Evolutionary conservation across 1,284 basidiomycete genomes (phyloP).

Genomic region (Heliocybe sulcata): DNA sequence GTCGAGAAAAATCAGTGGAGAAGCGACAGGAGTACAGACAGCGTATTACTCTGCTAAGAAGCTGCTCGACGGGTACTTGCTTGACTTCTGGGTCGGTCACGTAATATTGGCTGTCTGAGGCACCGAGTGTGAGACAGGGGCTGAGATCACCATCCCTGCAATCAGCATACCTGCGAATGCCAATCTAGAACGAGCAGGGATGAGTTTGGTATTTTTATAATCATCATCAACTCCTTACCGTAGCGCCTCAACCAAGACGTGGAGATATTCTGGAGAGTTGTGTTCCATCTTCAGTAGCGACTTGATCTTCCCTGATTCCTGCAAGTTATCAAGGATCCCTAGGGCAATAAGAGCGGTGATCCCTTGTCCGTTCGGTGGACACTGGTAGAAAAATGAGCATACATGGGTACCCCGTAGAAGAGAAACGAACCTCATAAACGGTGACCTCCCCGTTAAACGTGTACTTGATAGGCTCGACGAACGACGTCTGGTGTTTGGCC

Average conservation of each 20-base stretch:
- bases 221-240: too few relatives aligned
- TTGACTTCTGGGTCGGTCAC: constrained; percentile 81
- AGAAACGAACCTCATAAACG: constrained; percentile 63
- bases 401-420: constrained; percentile 1
- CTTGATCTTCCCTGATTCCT: constrained; percentile 65
- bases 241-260: constrained; percentile 80
- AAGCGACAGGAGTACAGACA: constrained; percentile 21
- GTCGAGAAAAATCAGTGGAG: not conserved
- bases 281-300: constrained; percentile 77
- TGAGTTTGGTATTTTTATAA: too few relatives aligned
- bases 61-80: constrained; percentile 68
- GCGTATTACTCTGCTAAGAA: constrained; percentile 68
- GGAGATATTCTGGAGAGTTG: constrained; percentile 85
- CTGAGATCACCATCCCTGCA: not conserved
- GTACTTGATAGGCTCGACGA: constrained; percentile 88
- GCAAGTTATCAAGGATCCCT: constrained; percentile 85
- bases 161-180: constrained; percentile 59
- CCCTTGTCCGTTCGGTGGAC: constrained; percentile 27
- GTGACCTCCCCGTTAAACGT: constrained; percentile 80
- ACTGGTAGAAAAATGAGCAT: constrained; percentile 1
- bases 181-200: too few relatives aligned
- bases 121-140: constrained; percentile 3
- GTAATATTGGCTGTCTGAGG: constrained; percentile 76
- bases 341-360: constrained; percentile 90
- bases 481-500: constrained; percentile 67